Percentiles rank a stretch among this genome's conserved stretches.
phyloP scores from a whole-genome alignment of 768 basidiomycete species.

The Mrakia frigida region DNA sequence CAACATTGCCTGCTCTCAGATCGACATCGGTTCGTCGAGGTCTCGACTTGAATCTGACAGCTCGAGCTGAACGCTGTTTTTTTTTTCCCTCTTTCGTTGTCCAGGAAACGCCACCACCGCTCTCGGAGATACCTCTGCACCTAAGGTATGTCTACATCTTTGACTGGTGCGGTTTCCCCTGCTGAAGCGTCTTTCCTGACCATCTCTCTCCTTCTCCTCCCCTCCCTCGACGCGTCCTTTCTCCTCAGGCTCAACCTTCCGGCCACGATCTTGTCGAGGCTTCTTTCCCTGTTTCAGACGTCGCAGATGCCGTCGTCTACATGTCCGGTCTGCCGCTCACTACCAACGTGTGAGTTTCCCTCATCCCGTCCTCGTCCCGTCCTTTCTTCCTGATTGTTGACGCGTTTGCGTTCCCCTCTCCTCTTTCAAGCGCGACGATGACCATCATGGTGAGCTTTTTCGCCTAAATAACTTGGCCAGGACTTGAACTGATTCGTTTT shows the following conservation, averaged over 20 bases:
- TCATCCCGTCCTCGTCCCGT: too few relatives aligned
- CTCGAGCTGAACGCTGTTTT: neutral
- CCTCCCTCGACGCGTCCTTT: too few relatives aligned
- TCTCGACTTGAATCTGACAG: neutral
- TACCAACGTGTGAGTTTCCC: constrained; percentile 52
- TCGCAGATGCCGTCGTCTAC: constrained; percentile 65
- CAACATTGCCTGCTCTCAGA: constrained; percentile 70
- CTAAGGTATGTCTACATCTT: neutral
- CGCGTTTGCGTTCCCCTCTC: neutral
- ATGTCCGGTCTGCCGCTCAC: constrained; percentile 63
- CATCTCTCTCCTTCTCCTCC: neutral
- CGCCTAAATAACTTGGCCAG: neutral
- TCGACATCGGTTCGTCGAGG: constrained; percentile 64
- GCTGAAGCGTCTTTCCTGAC: neutral
- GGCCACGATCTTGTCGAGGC: constrained; percentile 40
- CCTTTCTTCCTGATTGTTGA: neutral
- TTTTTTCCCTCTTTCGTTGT: neutral
- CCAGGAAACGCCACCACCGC: constrained; percentile 25
- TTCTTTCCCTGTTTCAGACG: constrained; percentile 65
- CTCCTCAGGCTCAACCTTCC: constrained; percentile 13
- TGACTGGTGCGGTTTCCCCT: neutral
- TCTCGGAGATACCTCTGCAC: constrained; percentile 17
- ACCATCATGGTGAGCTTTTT: neutral
- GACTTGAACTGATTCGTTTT: neutral
- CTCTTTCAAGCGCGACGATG: neutral